Conservation (phyloP, 73 alveolate species). For the Tetrahymena elliotti region DNA sequence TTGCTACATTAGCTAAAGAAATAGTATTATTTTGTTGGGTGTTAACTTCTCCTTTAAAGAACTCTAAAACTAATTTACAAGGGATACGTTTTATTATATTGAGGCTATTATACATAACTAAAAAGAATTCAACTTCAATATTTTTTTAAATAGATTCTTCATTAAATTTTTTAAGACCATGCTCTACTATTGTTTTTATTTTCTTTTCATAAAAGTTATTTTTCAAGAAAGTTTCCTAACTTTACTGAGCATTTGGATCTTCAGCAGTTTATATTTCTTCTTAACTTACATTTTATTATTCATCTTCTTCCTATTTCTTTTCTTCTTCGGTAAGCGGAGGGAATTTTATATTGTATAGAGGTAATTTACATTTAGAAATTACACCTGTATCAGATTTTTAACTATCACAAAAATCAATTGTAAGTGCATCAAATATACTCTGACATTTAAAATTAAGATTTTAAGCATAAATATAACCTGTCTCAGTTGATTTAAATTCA, state of each 20-base stretch:
- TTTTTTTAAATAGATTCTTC: not conserved
- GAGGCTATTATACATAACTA: not conserved
- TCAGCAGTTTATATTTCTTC: not conserved
- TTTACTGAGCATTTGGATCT: not conserved
- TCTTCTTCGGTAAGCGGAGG: not conserved
- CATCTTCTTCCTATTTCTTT: not conserved
- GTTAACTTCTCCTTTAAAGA: not conserved
- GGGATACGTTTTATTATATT: not conserved
- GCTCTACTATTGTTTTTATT: not conserved
- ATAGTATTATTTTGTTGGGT: not conserved
- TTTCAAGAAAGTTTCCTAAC: not conserved
- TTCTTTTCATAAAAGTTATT: not conserved
- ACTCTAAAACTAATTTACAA: not conserved
- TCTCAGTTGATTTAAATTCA: not conserved
- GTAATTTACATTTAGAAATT: not conserved
- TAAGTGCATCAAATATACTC: not conserved
- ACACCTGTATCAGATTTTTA: not conserved
- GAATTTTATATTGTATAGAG: not conserved
- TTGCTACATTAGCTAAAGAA: not conserved
- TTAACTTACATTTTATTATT: not conserved
- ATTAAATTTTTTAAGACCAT: not conserved
- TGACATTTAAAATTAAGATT: not conserved
- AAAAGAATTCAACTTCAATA: not conserved
- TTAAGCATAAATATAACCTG: not conserved
- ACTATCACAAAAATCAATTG: not conserved